Evolutionary conservation across 306 rosid genomes (phyloP), one percentile per base, ranked within the genome.

Genomic region (Elaeagnus macrophylla): DNA sequence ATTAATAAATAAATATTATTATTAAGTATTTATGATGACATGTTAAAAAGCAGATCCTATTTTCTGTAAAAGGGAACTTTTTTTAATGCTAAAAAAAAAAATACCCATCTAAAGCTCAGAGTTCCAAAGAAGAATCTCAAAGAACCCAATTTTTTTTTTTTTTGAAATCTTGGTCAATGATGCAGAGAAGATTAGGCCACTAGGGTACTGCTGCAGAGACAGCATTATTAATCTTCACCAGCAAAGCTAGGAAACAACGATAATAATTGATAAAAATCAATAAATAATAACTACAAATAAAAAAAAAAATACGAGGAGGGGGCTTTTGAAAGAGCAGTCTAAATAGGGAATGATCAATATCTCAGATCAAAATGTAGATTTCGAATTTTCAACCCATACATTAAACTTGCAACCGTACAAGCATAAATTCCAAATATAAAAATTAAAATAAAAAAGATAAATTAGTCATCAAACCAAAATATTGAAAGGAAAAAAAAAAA

Each of bases 81-180:
- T 86, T 77, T 63, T 63, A 76, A 60, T 83, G 91, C 81, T 73
- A 84, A 73, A 72, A 84, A 86, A 75, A 84, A 73, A 72, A 84
- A 86, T 75, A 77, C 86, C 88, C 72, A 78, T 77, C 94, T 76
- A 79, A 84, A 83, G 88, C 82, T 79, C 88, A 84, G 84, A 81
- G 80, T 75, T 84, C 81, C 67, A 81, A 82, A 78, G 79, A 82
- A 77, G 89, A 78, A 80, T 76, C 81, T 72, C 80, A 75, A 73
- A 75, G 57, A 74, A 78, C 76, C 61, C 39, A 58, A 67, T 68
- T 48, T 59, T 57, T 52, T 39, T 60, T 39, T 7, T n/a, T n/a
- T n/a, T n/a, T n/a, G 60, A 53, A 40, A 45, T 7, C 35, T 15
- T 61, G 69, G 83, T 73, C 86, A 84, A 86, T 84, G 83, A 82